A percentile compares a stretch with the other conserved stretches of the same genome.
phyloP scores from a whole-genome alignment of 2,329 filamentous ascomycete species.

The Fusarium fujikuroi region DNA sequence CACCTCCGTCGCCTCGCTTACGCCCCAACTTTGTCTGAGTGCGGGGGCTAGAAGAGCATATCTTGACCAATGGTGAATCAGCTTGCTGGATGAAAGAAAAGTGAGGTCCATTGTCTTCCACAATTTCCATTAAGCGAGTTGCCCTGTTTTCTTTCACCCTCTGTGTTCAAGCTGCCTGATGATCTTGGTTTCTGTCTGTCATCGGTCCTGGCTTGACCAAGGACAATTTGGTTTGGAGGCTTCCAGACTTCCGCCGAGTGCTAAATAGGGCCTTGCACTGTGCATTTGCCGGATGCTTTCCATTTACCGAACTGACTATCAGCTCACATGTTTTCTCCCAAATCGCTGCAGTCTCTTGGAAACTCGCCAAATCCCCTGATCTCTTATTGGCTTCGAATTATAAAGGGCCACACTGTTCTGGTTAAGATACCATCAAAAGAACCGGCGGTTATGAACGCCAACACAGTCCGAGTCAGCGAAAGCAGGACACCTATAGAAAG shows the following conservation, averaged over 20 bases:
- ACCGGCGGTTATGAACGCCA: not conserved
- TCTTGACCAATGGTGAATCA: not conserved
- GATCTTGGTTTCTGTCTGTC: conserved; percentile 52
- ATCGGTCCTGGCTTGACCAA: conserved; percentile 42
- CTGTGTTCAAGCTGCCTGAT: not conserved
- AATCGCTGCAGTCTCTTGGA: not conserved
- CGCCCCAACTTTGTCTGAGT: conserved; percentile 4
- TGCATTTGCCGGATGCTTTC: conserved; percentile 3
- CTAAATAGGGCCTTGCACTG: not conserved
- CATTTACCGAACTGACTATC: not conserved
- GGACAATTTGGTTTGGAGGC: conserved; percentile 1
- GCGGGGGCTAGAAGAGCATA: conserved; percentile 21
- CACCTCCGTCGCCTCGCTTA: conserved; percentile 1
- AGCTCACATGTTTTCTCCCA: conserved; percentile 7
- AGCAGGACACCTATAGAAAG: not conserved
- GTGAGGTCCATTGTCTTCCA: not conserved
- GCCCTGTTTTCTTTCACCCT: conserved; percentile 19
- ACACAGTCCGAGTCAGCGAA: not conserved
- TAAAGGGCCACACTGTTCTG: conserved; percentile 25
- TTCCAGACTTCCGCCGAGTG: conserved; percentile 3
- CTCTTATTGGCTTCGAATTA: not conserved
- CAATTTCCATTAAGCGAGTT: not conserved
- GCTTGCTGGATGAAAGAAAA: conserved; percentile 1
- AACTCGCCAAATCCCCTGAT: not conserved
- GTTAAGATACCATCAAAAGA: conserved; percentile 3